Evolutionary conservation across 306 rosid genomes (phyloP).

Genomic region (Trifolium subterraneum): DNA sequence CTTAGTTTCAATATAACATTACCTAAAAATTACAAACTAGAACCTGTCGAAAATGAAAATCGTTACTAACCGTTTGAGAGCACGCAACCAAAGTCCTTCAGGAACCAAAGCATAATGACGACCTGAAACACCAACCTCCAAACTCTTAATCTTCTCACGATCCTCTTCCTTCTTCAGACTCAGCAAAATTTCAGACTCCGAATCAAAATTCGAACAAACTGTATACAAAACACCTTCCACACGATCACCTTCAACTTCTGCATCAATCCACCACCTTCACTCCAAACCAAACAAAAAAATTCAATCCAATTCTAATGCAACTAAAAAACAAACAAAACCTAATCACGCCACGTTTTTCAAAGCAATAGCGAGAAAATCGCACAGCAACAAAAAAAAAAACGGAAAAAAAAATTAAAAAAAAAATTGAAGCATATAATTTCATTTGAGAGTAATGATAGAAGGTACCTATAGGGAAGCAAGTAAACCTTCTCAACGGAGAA

Average conservation of each 20-base stretch:
- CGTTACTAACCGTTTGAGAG: conserved; percentile 63
- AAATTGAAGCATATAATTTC: neutral
- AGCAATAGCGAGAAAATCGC: neutral
- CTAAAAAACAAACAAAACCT: neutral
- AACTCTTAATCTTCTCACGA: conserved; percentile 32
- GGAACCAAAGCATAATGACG: conserved; percentile 74
- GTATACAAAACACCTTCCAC: conserved; percentile 62
- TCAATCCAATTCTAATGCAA: neutral
- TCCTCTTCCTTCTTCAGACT: conserved; percentile 59
- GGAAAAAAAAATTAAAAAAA: neutral
- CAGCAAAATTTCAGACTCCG: conserved; percentile 55
- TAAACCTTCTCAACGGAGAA: conserved; percentile 57
- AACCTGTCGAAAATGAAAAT: neutral
- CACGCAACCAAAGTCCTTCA: conserved; percentile 74
- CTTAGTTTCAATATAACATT: conserved; percentile 19
- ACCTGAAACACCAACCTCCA: conserved; percentile 60
- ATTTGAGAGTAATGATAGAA: too few species aligned
- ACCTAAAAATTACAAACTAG: conserved; percentile 6
- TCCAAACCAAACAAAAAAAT: conserved; percentile 13
- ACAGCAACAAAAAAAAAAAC: neutral
- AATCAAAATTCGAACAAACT: conserved; percentile 45
- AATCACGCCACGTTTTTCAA: neutral
- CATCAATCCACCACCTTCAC: conserved; percentile 85
- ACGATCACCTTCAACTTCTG: conserved; percentile 47
- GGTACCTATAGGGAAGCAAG: conserved; percentile 70